Base-by-base conservation (phyloP, 2,329 filamentous ascomycete species). In the Curvularia hawaiiensis region DNA sequence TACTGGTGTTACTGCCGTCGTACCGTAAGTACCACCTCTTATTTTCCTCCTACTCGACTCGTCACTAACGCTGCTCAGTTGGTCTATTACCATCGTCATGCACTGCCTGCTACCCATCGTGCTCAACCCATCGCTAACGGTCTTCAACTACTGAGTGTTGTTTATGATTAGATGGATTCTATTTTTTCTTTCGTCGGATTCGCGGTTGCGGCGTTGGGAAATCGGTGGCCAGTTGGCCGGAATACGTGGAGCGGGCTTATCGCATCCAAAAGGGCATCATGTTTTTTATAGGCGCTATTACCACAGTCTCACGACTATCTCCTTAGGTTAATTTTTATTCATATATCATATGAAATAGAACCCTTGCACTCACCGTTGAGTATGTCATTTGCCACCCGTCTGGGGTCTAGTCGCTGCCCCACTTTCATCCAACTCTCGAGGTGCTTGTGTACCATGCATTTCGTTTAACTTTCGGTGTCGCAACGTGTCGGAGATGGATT, bases 101-200 rank as follows among this genome's bases (percentile, higher is more conserved):
- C 89, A 92, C 74, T 81, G 91, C 58, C 78, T 91, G 49, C 74
- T 92, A 58, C 89, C 89, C 2, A 80, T 92, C 53, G 89, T 84
- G 3, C 78, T 92, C 48, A 92, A 92, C 75, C 89, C 89, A 16
- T 88, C 88, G 4, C 79, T 91, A 66, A 91, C 90, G 87, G 89
- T 88, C 0, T 91, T 91, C 76, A 89, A 88, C 26, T 91, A 87
- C 84, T 90, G 84, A 62, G 58, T 49, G n/a, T 24, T 28, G 28
- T 28, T 39, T 14, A 55, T 51, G 56, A 47, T 30, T 51, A 11
- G 26, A 50, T 38, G 41, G 43, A 31, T 51, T 58, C 48, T 41
- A 22, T 30, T 58, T 58, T 58, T 51, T 18, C 35, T 38, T 16
- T 38, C 41, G 48, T 55, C n/a, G 43, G 44, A 26, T 28, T 26